Base-by-base conservation (phyloP, 2,329 filamentous ascomycete genomes). In the Trichophyton verrucosum region DNA sequence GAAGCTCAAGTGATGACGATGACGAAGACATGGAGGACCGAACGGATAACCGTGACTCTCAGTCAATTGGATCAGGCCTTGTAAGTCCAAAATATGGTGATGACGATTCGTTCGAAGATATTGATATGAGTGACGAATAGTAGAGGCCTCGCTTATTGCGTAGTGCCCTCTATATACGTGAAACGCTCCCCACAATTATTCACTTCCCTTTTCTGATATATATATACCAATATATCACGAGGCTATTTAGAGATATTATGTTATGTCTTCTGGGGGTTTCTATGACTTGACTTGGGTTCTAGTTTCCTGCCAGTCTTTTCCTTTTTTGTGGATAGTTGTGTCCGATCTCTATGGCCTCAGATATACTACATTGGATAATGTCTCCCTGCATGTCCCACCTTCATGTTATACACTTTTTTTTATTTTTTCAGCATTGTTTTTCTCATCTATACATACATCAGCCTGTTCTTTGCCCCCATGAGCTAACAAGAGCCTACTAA, bases 1-100 rank as follows among this genome's bases (percentile, higher is more conserved):
- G 90, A 70, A 95, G 91, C 75, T 94, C 89, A 57, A 96, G 91
- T 69, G 91, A 96, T 67, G 92, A 96, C 74, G 94, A 97, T 66
- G 94, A 97, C 65, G 92, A 96, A 68, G 92, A 96, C 64, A 88
- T 90, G 76, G 89, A 95, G 62, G 74, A 76, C 40, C 71, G 73
- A 40, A 72, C 64, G 13, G 86, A 92, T 65, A 87, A 89, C 67
- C 87, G 33, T 56, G 22, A 89, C 64, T 83, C 78, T 74, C 67
- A 70, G 42, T 68, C 67, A 66, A 68, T 69, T 58, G 49, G 33
- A 58, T 44, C 69, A 46, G 69, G 75, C 65, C 77, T 80, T 68
- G 75, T 74, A 67, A 80, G 81, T 70, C 76, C 79, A 71, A 83
- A 86, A 75, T 82, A 84, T 82, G 83, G 86, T 78, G 82, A 83